Percentiles rank a stretch among this genome's conserved stretches.
phyloP scores from a whole-genome alignment of 495 filamentous ascomycete genomes.

The Cercophora scortea region DNA sequence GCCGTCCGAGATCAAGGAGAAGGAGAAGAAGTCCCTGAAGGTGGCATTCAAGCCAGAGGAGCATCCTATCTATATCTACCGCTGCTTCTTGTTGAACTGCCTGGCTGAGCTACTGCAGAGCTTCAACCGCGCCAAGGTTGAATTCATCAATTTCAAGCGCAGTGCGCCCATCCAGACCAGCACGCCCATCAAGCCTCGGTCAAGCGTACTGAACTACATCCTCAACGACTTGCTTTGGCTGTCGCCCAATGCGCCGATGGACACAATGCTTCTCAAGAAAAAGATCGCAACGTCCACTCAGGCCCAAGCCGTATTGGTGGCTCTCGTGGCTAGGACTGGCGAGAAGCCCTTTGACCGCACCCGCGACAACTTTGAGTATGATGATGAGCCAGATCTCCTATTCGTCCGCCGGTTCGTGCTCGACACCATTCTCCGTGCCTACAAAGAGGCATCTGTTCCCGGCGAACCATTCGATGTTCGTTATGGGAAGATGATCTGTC shows the following conservation, averaged over 20 bases:
- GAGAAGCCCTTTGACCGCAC: conserved; percentile 53
- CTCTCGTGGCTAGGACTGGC: conserved; percentile 78
- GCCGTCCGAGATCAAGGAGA: conserved; percentile 24
- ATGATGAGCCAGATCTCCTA: conserved; percentile 78
- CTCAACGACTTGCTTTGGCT: conserved; percentile 77
- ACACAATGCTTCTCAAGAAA: conserved; percentile 72
- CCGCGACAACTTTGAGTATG: conserved; percentile 49
- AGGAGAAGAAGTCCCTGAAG: conserved; percentile 65
- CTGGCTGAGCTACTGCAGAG: conserved; percentile 86
- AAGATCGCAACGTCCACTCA: conserved; percentile 73
- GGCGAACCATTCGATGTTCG: conserved; percentile 76
- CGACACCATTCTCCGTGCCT: conserved; percentile 85
- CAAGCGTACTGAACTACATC: conserved; percentile 87
- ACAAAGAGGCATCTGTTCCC: conserved; percentile 78
- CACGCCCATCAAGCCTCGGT: conserved; percentile 89
- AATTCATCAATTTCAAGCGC: conserved; percentile 98
- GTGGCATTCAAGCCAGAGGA: conserved; percentile 81
- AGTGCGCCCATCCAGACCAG: conserved; percentile 67
- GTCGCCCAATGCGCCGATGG: conserved; percentile 59
- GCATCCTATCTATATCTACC: conserved; percentile 91
- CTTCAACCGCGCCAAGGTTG: conserved; percentile 90
- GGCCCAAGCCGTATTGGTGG: conserved; percentile 76
- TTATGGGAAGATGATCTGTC: conserved; percentile 74
- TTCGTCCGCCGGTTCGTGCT: conserved; percentile 93
- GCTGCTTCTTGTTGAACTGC: conserved; percentile 91